Evolutionary conservation across 2,329 filamentous ascomycete species (phyloP), one percentile per base, ranked within the genome.

Genomic region (Hypoxylon sp.): DNA sequence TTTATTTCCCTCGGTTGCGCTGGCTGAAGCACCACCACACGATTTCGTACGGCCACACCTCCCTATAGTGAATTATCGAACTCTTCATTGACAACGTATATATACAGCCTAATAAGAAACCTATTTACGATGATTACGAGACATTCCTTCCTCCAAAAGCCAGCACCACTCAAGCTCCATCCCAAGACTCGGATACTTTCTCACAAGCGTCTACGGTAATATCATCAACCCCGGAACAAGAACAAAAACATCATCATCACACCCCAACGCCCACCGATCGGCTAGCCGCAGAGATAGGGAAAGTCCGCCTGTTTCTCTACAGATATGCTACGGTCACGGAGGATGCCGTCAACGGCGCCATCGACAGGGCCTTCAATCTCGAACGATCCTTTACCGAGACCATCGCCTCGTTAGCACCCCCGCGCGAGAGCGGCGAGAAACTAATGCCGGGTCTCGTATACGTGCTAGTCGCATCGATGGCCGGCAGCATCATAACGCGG

Each of bases 391-490:
- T 98, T 84, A 97, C 95, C 75, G 88, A 87, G 81, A 98, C 96
- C 68, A 82, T 99, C 73, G 93, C 94, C 65, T 94, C 92, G 22
- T 88, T 99, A 42, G 96, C 94, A 19, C 96, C 96, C 31, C 86
- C 94, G 39, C 91, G 91, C 76, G 92, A 95, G 81, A 93, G 90
- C 67, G 93, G 92, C 79, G 96, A 99, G 85, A 90, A 90, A 78
- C 87, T 99, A 63, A 90, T 98, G 82, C 96, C 96, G 35, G 95
- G 95, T 26, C 86, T 90, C 66, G 89, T 98, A 73, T 98, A 98
- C 83, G 94, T 98, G 51, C 88, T 98, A 31, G 94, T 99, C 52
- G 91, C 94, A 46, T 91, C 93, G 75, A 98, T 99, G 94, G 93
- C 96, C 37, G 96, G 95, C 74, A 94, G 90, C 81, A 98, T 99